Base-by-base conservation (phyloP, 495 filamentous ascomycete species). In the Neurospora sp. region DNA sequence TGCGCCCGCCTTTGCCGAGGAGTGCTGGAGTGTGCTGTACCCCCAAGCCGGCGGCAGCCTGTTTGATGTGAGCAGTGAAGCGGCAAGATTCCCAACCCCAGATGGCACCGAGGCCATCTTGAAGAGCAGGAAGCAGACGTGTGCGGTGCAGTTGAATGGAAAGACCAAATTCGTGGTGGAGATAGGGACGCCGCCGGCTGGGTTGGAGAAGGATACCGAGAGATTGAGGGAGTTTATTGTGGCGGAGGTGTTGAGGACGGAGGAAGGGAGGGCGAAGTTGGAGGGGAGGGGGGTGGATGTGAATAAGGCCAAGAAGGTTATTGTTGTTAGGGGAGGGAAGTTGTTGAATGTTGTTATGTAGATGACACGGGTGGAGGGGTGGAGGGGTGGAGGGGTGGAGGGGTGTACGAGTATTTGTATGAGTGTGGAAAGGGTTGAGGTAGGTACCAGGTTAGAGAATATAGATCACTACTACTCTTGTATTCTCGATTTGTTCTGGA, bases 141-240 rank as follows among this genome's bases (percentile, higher is more conserved):
- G 90, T 72, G 90, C 89, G 18, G 89, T 97, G 20, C 90, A 92
- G 75, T 85, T 96, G 27, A 92, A 96, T 76, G 93, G 93, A 8
- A 93, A 90, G 79, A 74, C 91, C 74, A 87, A 87, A 69, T 90
- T 91, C 73, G 87, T 85, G 12, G 84, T 90, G 20, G 85, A 91
- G 10, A 89, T 94, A 40, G 79, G 82, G 35, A 76, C 71, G 40
- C 80, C 82, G 40, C 76, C 83, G 20, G 73, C 69, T 2, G 74
- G 73, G 14, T 70, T 87, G 35, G 68, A 75, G 6, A 78, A 70
- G 9, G 76, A 78, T 2, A 48, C 75, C 1, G 77, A 78, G 3
- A 78, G 73, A 73, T 73, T 87, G 70, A 83, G 85, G 73, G 82
- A 87, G 9, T 91, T 87, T 85, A 81, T 93, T n/a, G 81, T 91